Conservation (phyloP, 805 yeast genomes). For the Starmerella vitae region DNA sequence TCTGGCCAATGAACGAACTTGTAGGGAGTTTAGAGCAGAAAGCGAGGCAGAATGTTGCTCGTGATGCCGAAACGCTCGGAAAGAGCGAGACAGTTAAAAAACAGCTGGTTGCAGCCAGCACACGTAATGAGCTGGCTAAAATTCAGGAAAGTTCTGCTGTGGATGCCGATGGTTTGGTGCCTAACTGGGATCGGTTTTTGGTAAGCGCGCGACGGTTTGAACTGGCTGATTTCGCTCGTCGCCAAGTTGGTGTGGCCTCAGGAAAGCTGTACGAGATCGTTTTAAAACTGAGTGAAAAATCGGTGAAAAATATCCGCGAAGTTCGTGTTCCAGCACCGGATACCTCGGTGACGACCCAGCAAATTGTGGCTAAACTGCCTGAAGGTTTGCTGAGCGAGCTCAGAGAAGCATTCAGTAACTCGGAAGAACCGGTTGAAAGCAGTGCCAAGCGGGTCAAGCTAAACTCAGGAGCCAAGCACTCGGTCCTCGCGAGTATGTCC, state of each 20-base stretch:
- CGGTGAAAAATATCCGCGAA: constrained; percentile 7
- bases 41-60: constrained; percentile 26
- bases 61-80: constrained; percentile 43
- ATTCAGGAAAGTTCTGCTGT: constrained; percentile 1
- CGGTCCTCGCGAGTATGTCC: constrained; percentile 7
- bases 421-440: constrained; percentile 3
- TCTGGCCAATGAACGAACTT: constrained; percentile 23
- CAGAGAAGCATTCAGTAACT: constrained; percentile 9
- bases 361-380: constrained; percentile 10
- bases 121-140: constrained; percentile 9
- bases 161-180: constrained; percentile 23
- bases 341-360: constrained; percentile 16
- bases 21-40: constrained; percentile 14
- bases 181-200: constrained; percentile 54
- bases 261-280: constrained; percentile 49
- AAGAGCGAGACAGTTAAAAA: constrained; percentile 43
- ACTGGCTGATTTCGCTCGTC: constrained; percentile 47
- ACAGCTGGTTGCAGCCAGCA: constrained; percentile 15
- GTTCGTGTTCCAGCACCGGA: constrained; percentile 24
- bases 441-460: constrained; percentile 13
- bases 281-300: constrained; percentile 42
- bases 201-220: constrained; percentile 53
- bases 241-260: constrained; percentile 57
- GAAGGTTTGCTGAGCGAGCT: constrained; percentile 7
- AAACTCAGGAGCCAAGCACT: constrained; percentile 14